A percentile compares a stretch with the other conserved stretches of the same genome.
These are phyloP conservation scores for Wickerhamomyces hampshirensis DNA, from an alignment of 805 yeast species.

Conservation along the genomic window DNA sequence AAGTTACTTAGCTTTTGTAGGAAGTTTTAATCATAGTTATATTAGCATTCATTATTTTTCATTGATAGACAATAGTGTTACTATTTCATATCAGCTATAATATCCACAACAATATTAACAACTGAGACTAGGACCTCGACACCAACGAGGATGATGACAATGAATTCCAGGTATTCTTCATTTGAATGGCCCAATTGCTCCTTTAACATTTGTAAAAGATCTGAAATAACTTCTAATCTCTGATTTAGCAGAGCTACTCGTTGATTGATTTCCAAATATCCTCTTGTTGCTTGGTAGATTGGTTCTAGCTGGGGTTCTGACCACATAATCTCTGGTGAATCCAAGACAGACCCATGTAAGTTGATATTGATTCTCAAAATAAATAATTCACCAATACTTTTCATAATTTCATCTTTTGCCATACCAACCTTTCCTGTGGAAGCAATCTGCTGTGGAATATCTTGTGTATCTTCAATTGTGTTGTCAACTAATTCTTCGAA, in stretches of 20 bases:
- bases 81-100: constrained; percentile 32
- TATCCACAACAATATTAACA: constrained; percentile 67
- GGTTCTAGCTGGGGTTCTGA: constrained; percentile 98
- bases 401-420: constrained; percentile 94
- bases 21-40: constrained; percentile 4
- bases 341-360: constrained; percentile 82
- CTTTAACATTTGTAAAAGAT: constrained; percentile 89
- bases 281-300: constrained; percentile 94
- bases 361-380: constrained; percentile 80
- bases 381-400: constrained; percentile 92
- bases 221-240: constrained; percentile 89
- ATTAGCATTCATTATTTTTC: not conserved
- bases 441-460: constrained; percentile 94
- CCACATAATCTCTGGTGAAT: constrained; percentile 98
- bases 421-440: constrained; percentile 90
- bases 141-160: constrained; percentile 86
- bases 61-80: not conserved
- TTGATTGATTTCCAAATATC: constrained; percentile 92
- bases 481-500: constrained; percentile 96
- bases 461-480: constrained; percentile 96
- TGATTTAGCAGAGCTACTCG: constrained; percentile 87
- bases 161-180: constrained; percentile 85
- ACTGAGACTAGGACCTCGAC: constrained; percentile 89
- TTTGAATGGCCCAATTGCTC: constrained; percentile 96
- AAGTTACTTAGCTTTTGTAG: no score